A percentile compares a stretch with the other conserved stretches of the same genome.
phyloP scores from a whole-genome alignment of 2,329 filamentous ascomycete genomes.

The Aureobasidium sp. region DNA sequence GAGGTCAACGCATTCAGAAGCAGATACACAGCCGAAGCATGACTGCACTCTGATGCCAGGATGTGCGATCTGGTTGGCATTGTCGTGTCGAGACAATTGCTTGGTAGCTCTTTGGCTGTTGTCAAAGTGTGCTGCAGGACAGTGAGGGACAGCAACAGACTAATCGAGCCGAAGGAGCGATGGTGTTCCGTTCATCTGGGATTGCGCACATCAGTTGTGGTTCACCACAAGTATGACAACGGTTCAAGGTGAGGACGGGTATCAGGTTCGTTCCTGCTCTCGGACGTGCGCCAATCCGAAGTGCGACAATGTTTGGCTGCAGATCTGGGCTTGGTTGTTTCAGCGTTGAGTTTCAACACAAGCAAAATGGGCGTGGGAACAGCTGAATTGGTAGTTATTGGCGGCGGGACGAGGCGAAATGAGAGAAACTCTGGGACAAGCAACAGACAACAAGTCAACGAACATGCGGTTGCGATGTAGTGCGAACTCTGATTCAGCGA shows the following conservation, averaged over 20 bases:
- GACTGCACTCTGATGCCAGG: background rate
- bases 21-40: background rate
- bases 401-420: background rate
- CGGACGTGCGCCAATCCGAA: background rate
- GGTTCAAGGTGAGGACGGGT: conserved; percentile 6
- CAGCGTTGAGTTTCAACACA: conserved; percentile 8
- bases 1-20: conserved; percentile 1
- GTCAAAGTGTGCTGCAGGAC: background rate
- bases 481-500: conserved; percentile 5
- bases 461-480: conserved; percentile 9
- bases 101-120: background rate
- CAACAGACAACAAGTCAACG: conserved; percentile 9
- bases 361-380: background rate
- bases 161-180: background rate
- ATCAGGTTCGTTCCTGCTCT: conserved; percentile 3
- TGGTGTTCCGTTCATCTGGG: conserved; percentile 2
- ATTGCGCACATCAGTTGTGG: background rate
- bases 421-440: background rate
- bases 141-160: background rate
- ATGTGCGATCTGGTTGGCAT: background rate
- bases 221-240: conserved; percentile 6
- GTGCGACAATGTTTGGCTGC: background rate
- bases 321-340: background rate
- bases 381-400: background rate
- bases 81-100: background rate